Conservation (phyloP, 129 eudicot species). For the sunflower (Helianthus annuus) region HanXRQr2.0-SUNRISE NC_035444.2:50594001-50594500, state of each 20-base stretch:
- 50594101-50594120: conserved; percentile 46
- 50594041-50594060: background rate
- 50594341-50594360: background rate
- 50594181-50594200: conserved; percentile 66
- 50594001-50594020: conserved; percentile 77
- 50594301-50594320: conserved; percentile 16
- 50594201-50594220: conserved; percentile 60
- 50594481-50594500: conserved; percentile 58
- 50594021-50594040: conserved; percentile 75
- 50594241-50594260: conserved; percentile 15
- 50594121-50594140: conserved; percentile 61
- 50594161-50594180: conserved; percentile 68
- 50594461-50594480: conserved; percentile 82
- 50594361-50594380: background rate
- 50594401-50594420: background rate
- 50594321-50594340: background rate
- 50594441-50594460: conserved; percentile 41
- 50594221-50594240: conserved; percentile 51
- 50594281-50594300: conserved; percentile 61
- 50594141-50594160: conserved; percentile 62
- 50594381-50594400: conserved; percentile 26
- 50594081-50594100: background rate
- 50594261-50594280: conserved; percentile 74
- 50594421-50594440: conserved; percentile 25
- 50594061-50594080: background rate